Base-by-base conservation (phyloP, 257 asterid genomes). In the Cynanchum wilfordii region DNA sequence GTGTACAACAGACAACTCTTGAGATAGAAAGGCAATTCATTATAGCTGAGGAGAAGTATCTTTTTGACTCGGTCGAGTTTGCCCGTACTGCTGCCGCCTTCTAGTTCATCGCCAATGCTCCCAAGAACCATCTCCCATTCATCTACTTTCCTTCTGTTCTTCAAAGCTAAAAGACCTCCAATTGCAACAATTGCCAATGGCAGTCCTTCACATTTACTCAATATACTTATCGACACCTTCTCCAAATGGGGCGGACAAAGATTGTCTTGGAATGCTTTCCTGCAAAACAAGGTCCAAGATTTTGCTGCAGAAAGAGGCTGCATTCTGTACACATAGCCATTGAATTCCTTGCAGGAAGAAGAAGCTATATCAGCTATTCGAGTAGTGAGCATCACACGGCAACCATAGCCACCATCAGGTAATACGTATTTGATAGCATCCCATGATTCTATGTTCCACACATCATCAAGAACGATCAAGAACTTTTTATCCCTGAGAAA, bases 391-490 rank as follows among this genome's bases (percentile, higher is more conserved):
- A 62, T 62, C 19, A 62, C n/a, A 12, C 67, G 67, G 12, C 67
- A 27, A 3, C 67, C 38, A 22, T 42, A 11, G 20, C 16, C 33
- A 3, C 38, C 44, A 62, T 62, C 67, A 62, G 67, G 67, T 7
- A 62, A 27, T 15, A 17, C 67, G 33, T 62, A 62, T 29, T 62
- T 62, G 40, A 62, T 62, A 27, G 67, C 5, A 9, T 62, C 67
- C 67, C 67, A 62, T 10, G 38, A 7, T 8, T 62, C 67, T 11
- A 62, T 2, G 38, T 7, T 62, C 67, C 67, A 62, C 12, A 62
- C 15, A 62, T 62, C 67, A 62, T 62, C 67, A 29, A 62, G 67
- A n/a, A 62, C 45, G 19, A 62, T 62, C 19, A 62, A 10, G n/a
- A 10, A 62, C n/a, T 19, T 62, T 62, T 29, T 62, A 2, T 62